Evolutionary conservation across 2,329 filamentous ascomycete genomes (phyloP).

Genomic region (Verticillium klebahnii): DNA sequence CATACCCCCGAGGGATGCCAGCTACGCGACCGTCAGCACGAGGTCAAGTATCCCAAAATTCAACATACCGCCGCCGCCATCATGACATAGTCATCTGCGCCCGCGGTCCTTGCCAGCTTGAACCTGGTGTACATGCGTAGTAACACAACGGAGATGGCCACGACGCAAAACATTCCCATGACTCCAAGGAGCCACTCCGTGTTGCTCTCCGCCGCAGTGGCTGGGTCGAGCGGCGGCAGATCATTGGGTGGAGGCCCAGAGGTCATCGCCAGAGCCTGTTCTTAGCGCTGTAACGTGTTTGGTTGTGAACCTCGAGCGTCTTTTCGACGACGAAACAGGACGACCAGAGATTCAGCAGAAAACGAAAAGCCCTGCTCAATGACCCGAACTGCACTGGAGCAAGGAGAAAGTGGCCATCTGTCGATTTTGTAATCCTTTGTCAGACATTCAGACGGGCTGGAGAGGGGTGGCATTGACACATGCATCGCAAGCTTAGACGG

Average conservation of each 20-base stretch:
- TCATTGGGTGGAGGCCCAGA: not conserved
- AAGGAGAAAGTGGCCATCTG: not conserved
- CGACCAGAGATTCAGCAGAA: not conserved
- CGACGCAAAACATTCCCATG: conserved; percentile 14
- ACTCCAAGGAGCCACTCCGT: conserved; percentile 15
- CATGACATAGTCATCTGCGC: conserved; percentile 23
- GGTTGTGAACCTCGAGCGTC: not conserved
- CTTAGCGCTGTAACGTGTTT: not conserved
- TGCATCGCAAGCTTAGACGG: not conserved
- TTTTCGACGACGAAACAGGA: not conserved
- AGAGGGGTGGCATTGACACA: not conserved
- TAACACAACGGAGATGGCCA: conserved; percentile 15
- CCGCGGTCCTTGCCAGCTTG: conserved; percentile 16
- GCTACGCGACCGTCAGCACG: conserved; percentile 9
- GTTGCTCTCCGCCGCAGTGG: conserved; percentile 19
- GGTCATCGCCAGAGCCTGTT: not conserved
- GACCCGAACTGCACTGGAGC: not conserved
- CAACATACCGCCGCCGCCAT: conserved; percentile 17
- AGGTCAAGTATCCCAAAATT: not conserved
- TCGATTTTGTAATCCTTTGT: not conserved
- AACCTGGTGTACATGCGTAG: conserved; percentile 14
- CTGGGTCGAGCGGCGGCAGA: conserved; percentile 8
- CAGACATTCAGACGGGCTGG: not conserved
- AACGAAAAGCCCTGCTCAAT: not conserved
- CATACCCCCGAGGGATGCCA: conserved; percentile 22